These are phyloP conservation scores for Penicillium sp. DNA, from an alignment of 2,329 filamentous ascomycete genomes.

Conservation along the genomic window DNA sequence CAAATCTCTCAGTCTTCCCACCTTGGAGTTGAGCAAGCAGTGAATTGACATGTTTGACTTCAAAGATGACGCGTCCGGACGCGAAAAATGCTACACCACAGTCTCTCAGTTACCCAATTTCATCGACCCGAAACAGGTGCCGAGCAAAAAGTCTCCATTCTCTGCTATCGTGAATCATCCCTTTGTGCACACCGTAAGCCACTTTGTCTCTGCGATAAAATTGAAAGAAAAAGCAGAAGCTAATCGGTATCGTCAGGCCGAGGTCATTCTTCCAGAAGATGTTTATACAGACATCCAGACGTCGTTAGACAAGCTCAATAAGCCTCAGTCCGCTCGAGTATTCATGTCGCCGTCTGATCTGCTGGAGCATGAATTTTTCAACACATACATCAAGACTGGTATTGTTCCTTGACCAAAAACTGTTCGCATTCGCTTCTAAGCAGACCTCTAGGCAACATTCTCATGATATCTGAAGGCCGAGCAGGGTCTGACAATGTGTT, in stretches of 20 bases:
- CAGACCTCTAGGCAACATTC: slow-evolving; percentile 64
- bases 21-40: background rate
- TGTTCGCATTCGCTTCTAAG: slow-evolving; percentile 1
- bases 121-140: slow-evolving; percentile 70
- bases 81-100: slow-evolving; percentile 72
- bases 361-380: slow-evolving; percentile 75
- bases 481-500: slow-evolving; percentile 73
- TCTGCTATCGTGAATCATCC: slow-evolving; percentile 65
- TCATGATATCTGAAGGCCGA: slow-evolving; percentile 82
- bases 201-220: background rate
- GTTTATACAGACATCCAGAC: slow-evolving; percentile 59
- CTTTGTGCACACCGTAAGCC: slow-evolving; percentile 68
- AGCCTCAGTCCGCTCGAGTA: slow-evolving; percentile 65
- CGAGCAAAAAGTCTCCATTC: slow-evolving; percentile 77
- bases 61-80: slow-evolving; percentile 41
- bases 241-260: slow-evolving; percentile 54
- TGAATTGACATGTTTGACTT: slow-evolving; percentile 48
- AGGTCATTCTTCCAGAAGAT: slow-evolving; percentile 73
- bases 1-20: background rate
- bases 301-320: slow-evolving; percentile 53
- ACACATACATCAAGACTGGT: slow-evolving; percentile 82
- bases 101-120: slow-evolving; percentile 68
- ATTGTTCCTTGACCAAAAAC: slow-evolving; percentile 14
- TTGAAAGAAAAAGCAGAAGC: background rate
- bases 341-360: slow-evolving; percentile 73